Base-by-base conservation (phyloP, 768 basidiomycete species). In the Tulasnella sp. region DNA sequence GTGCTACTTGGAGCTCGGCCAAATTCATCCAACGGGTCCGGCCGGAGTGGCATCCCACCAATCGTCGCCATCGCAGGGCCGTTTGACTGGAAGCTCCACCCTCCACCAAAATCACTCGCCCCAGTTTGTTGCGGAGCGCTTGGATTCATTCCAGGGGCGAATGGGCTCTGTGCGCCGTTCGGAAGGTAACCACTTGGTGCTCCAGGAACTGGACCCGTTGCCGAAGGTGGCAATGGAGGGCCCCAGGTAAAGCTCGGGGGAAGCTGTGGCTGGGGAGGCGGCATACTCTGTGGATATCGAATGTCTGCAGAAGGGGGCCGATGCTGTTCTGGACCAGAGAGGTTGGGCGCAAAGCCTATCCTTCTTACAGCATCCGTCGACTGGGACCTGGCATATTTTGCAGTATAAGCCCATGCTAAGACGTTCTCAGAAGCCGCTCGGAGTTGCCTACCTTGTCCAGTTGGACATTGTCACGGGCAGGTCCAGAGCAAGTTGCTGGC, bases 381-480 rank as follows among this genome's bases (percentile, higher is more conserved):
- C 7, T 86, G 83, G 45, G 73, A 73, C 66, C 88, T 88, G 61
- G 31, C 60, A n/a, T 12, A 60, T 53, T 55, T 31, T 12, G 19
- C 9, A 29, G 31, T 15, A 12, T 21, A 50, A 7, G 24, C 22
- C 27, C 49, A 51, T 24, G 55, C 21, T 11, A 58, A 53, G 25
- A 58, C 7, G 46, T n/a, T 24, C 22, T 48, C 31, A 60, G 22
- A 55, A 22, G 21, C 27, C 31, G 46, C 5, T 15, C 49, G 4
- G 8, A 11, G 49, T 24, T 31, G 72, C 82, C 46, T 62, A 85
- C 87, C 84, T 79, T 64, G 85, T 85, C 88, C 88, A 91, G 65
- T 90, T 90, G 3, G 88, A 88, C 34, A 92, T 75, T 46, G 87
- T 82, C 17, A 91, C 77, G 17, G 88, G 88, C 25, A 92, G 71